Conservation (phyloP, 2,329 filamentous ascomycete species). For the Neonectria neomacrospora region DNA sequence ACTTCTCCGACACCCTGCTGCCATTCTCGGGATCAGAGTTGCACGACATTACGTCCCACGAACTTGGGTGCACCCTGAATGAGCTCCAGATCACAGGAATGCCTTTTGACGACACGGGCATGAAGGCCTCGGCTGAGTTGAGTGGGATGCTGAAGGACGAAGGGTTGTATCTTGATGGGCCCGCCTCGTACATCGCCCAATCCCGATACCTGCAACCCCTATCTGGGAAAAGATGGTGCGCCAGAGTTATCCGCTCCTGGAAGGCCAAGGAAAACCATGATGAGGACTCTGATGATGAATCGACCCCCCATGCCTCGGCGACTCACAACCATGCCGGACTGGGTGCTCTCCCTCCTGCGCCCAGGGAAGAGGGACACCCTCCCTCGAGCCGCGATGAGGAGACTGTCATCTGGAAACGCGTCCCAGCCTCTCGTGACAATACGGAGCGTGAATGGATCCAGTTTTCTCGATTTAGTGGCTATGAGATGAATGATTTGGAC, state of each 20-base stretch:
- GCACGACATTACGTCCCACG: slow-evolving; percentile 64
- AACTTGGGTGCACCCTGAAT: slow-evolving; percentile 63
- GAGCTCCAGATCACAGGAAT: slow-evolving; percentile 65
- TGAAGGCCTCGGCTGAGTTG: slow-evolving; percentile 59
- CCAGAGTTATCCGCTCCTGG: slow-evolving; percentile 60
- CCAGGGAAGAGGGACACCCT: slow-evolving; percentile 57
- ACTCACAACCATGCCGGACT: slow-evolving; percentile 44
- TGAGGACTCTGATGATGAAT: slow-evolving; percentile 43
- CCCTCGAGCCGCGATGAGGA: slow-evolving; percentile 54
- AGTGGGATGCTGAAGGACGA: slow-evolving; percentile 65
- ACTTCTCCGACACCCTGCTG: slow-evolving; percentile 61
- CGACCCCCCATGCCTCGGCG: slow-evolving; percentile 35
- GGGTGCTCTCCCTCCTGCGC: slow-evolving; percentile 54
- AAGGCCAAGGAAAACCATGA: slow-evolving; percentile 45
- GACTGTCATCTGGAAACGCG: slow-evolving; percentile 62
- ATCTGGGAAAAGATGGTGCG: slow-evolving; percentile 52
- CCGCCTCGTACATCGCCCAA: slow-evolving; percentile 56
- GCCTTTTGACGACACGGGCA: slow-evolving; percentile 60
- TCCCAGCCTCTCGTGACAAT: slow-evolving; percentile 55
- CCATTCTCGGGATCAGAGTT: slow-evolving; percentile 59
- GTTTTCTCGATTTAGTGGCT: slow-evolving; percentile 56
- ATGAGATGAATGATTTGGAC: slow-evolving; percentile 49
- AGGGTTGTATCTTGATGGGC: slow-evolving; percentile 61
- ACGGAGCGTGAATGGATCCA: slow-evolving; percentile 60
- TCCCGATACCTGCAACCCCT: slow-evolving; percentile 54